Evolutionary conservation across 345 rosid species (phyloP).

Genomic region (Citropsis articulata): DNA sequence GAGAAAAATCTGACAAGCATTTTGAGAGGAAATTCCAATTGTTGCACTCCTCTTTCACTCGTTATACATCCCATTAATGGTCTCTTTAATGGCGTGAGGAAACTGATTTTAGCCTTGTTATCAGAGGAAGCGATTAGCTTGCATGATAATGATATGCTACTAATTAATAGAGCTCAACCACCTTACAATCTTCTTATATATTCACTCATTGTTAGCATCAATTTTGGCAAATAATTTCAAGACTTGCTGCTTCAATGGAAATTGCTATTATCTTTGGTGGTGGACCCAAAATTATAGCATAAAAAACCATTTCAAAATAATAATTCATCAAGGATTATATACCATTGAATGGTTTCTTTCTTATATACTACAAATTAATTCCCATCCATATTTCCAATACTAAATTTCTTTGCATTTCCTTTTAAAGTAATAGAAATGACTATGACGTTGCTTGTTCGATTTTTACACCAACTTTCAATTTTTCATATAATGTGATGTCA

Average conservation of each 20-base stretch:
- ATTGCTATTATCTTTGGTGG: not conserved
- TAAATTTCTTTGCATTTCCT: not conserved
- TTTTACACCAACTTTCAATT: no score
- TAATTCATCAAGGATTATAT: not conserved
- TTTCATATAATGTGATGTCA: no score
- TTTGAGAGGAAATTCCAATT: no score
- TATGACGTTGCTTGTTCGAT: no score
- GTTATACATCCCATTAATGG: no score
- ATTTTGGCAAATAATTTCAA: no score
- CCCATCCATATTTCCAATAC: not conserved
- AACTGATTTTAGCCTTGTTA: not conserved
- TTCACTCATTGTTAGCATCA: not conserved
- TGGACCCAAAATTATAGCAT: not conserved
- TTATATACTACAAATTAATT: not conserved
- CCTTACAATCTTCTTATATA: no score
- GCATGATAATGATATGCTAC: no score
- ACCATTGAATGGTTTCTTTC: not conserved
- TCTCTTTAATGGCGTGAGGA: not conserved
- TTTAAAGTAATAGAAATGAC: not conserved
- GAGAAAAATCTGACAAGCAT: no score
- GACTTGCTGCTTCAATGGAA: no score
- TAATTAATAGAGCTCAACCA: no score
- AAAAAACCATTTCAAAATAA: not conserved
- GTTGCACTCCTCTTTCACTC: no score
- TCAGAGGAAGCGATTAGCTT: not conserved